Conservation (phyloP, 1,139 yeast genomes). For the Blastobotrys capitulatus region DNA sequence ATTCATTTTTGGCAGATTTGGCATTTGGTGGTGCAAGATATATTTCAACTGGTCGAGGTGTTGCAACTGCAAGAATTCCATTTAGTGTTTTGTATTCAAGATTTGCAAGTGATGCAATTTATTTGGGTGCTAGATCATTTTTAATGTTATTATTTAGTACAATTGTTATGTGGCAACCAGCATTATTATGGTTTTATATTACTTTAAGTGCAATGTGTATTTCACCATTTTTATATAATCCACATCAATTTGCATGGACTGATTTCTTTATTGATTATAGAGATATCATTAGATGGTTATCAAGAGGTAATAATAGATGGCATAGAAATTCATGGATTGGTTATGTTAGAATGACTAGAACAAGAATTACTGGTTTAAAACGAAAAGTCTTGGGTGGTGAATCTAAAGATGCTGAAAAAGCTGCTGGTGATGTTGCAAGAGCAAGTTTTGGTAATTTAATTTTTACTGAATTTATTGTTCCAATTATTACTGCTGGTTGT, state of each 20-base stretch:
- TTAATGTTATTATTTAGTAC: constrained; percentile 88
- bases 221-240: constrained; percentile 94
- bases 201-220: constrained; percentile 84
- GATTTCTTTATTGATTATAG: constrained; percentile 98
- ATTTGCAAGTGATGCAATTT: constrained; percentile 95
- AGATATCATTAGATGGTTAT: constrained; percentile 96
- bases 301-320: constrained; percentile 98
- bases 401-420: constrained; percentile 90
- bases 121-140: constrained; percentile 90
- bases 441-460: constrained; percentile 86
- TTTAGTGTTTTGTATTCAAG: constrained; percentile 92
- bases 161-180: constrained; percentile 94
- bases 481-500: constrained; percentile 81
- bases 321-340: constrained; percentile 99
- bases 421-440: constrained; percentile 91
- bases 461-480: constrained; percentile 83
- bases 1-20: constrained; percentile 84
- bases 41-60: constrained; percentile 98
- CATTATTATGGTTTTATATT: constrained; percentile 98
- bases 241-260: constrained; percentile 98
- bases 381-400: constrained; percentile 78
- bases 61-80: constrained; percentile 97
- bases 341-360: constrained; percentile 89
- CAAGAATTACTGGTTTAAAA: constrained; percentile 98
- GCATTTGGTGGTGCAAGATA: constrained; percentile 99